Evolutionary conservation across 495 filamentous ascomycete genomes (phyloP).

Genomic region (Amniculicola lignicola): DNA sequence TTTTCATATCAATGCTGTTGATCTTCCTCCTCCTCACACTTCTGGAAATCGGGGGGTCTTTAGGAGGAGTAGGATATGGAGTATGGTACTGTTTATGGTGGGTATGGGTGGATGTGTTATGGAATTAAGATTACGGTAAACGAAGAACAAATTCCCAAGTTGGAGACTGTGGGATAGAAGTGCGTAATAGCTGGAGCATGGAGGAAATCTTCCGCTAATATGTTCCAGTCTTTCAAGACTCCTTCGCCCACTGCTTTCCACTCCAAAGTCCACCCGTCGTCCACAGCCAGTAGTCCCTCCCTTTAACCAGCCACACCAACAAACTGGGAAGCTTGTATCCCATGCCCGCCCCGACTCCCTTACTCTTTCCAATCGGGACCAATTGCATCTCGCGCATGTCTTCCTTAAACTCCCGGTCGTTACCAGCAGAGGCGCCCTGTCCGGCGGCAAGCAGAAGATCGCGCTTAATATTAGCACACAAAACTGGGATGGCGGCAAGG

Average conservation of each 20-base stretch:
- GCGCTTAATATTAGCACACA: constrained; percentile 48
- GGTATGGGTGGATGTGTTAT: too few species aligned
- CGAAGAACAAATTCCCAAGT: too few species aligned
- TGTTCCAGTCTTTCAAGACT: constrained; percentile 4
- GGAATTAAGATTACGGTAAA: too few species aligned
- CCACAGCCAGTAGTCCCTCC: constrained; percentile 52
- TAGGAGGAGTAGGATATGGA: too few species aligned
- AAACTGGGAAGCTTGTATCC: constrained; percentile 55
- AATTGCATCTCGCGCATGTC: constrained; percentile 42
- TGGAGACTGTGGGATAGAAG: too few species aligned
- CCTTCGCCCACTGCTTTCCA: constrained; percentile 32
- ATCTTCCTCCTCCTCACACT: too few species aligned
- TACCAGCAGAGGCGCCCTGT: background rate
- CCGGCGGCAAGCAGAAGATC: constrained; percentile 35
- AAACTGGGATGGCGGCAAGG: constrained; percentile 43
- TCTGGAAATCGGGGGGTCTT: too few species aligned
- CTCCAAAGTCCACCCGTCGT: constrained; percentile 29
- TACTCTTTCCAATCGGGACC: constrained; percentile 54
- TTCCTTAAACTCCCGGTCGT: constrained; percentile 36
- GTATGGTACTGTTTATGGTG: too few species aligned
- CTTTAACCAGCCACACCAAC: constrained; percentile 60
- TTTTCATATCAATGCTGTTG: too few species aligned
- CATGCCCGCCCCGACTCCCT: constrained; percentile 55
- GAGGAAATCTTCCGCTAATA: too few species aligned
- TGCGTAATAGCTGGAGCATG: too few species aligned